A percentile compares a stretch with the other conserved stretches of the same genome.
phyloP scores from a whole-genome alignment of 768 basidiomycete species.

The Trametes cinnabarina region DNA sequence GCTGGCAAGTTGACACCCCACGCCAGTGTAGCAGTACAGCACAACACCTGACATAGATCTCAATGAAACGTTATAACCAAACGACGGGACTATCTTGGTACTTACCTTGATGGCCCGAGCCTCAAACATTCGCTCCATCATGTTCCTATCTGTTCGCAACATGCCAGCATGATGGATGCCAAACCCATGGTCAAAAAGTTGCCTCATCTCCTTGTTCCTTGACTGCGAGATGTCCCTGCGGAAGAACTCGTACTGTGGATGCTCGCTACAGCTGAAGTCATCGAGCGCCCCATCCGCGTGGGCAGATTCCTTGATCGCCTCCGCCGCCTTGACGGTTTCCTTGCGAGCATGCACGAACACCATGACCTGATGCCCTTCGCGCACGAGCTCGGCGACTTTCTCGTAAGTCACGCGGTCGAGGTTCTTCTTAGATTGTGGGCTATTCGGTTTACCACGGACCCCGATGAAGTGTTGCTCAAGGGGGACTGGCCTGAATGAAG shows the following conservation, averaged over 20 bases:
- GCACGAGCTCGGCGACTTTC: conserved; percentile 85
- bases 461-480: conserved; percentile 97
- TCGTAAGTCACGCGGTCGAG: conserved; percentile 86
- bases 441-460: conserved; percentile 83
- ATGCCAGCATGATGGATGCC: conserved; percentile 99
- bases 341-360: conserved; percentile 98
- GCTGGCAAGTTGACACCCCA: conserved; percentile 99
- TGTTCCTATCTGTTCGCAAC: conserved; percentile 89
- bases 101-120: conserved; percentile 85
- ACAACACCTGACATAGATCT: conserved; percentile 66
- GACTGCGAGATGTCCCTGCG: conserved; percentile 77
- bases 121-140: conserved; percentile 94
- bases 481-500: conserved; percentile 94
- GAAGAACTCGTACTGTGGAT: conserved; percentile 76
- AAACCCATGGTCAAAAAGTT: conserved; percentile 87
- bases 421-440: conserved; percentile 70
- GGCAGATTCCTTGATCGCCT: conserved; percentile 75
- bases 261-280: conserved; percentile 78
- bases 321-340: conserved; percentile 93
- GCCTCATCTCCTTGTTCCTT: conserved; percentile 94
- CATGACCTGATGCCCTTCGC: conserved; percentile 97
- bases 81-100: background rate
- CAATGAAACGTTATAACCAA: background rate
- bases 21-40: conserved; percentile 96
- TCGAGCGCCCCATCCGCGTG: conserved; percentile 66